These are phyloP conservation scores for Scleromitrula shiraiana DNA, from an alignment of 2,329 filamentous ascomycete genomes.

Conservation along the genomic window DNA sequence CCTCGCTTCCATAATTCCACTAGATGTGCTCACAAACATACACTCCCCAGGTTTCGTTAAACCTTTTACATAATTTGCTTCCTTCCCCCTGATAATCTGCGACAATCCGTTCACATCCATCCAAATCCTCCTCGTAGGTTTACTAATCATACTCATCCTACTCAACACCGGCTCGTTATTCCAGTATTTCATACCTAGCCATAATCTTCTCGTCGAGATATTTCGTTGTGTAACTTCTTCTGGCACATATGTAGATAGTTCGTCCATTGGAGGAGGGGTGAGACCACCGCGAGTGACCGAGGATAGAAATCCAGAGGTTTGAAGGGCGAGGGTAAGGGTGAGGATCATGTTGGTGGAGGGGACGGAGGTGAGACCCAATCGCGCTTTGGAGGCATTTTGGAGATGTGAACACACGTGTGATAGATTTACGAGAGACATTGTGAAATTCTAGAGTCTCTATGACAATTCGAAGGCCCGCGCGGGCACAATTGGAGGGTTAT, in stretches of 20 bases:
- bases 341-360: conserved; percentile 61
- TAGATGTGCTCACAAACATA: conserved; percentile 60
- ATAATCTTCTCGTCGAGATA: conserved; percentile 54
- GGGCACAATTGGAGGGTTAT: conserved; percentile 18
- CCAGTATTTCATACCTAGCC: conserved; percentile 69
- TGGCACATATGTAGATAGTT: conserved; percentile 37
- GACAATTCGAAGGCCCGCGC: conserved; percentile 16
- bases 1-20: conserved; percentile 58
- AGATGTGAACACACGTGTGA: conserved; percentile 65
- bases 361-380: conserved; percentile 61
- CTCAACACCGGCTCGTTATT: conserved; percentile 61
- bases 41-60: conserved; percentile 59
- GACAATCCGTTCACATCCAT: conserved; percentile 50
- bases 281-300: conserved; percentile 58
- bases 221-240: conserved; percentile 51
- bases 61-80: conserved; percentile 52
- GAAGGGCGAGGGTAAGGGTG: conserved; percentile 54
- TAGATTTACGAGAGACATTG: conserved; percentile 66
- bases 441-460: conserved; percentile 8
- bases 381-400: conserved; percentile 64
- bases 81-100: conserved; percentile 49
- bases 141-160: conserved; percentile 55
- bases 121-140: conserved; percentile 59
- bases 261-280: conserved; percentile 44
- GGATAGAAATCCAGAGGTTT: conserved; percentile 60